These are phyloP conservation scores for Aquanectria penicillioides DNA, from an alignment of 2,329 filamentous ascomycete species.

Conservation along the genomic window DNA sequence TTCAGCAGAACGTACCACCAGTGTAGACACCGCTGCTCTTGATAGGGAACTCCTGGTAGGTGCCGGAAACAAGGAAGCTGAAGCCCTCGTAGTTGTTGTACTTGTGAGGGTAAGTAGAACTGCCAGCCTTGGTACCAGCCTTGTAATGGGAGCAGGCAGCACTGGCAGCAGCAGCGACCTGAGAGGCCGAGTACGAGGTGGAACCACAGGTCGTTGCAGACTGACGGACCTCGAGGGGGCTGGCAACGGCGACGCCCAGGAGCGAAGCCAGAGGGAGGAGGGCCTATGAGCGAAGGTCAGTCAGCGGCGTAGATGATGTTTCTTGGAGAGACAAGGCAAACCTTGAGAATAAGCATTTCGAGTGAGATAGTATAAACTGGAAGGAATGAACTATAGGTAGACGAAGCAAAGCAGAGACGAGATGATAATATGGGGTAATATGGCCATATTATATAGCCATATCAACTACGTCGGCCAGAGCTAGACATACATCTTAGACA, in stretches of 20 bases:
- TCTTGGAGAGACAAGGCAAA: background rate
- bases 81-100: slow-evolving; percentile 54
- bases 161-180: slow-evolving; percentile 42
- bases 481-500: too few species aligned
- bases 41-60: slow-evolving; percentile 54
- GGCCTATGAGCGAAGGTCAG: slow-evolving; percentile 14
- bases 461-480: too few species aligned
- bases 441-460: too few species aligned
- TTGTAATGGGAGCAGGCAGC: slow-evolving; percentile 40
- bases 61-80: slow-evolving; percentile 43
- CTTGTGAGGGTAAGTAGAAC: slow-evolving; percentile 50
- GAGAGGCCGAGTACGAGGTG: slow-evolving; percentile 40
- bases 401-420: background rate
- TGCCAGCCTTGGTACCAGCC: slow-evolving; percentile 37
- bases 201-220: slow-evolving; percentile 45
- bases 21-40: slow-evolving; percentile 45
- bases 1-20: slow-evolving; percentile 43
- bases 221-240: slow-evolving; percentile 38
- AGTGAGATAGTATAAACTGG: too few species aligned
- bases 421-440: too few species aligned
- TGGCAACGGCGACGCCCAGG: slow-evolving; percentile 40
- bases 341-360: slow-evolving; percentile 38
- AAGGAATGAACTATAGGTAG: background rate
- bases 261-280: slow-evolving; percentile 41
- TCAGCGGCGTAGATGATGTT: background rate